Base-by-base conservation (phyloP, 148 eudicot species). In the Camellia sinensis region DNA sequence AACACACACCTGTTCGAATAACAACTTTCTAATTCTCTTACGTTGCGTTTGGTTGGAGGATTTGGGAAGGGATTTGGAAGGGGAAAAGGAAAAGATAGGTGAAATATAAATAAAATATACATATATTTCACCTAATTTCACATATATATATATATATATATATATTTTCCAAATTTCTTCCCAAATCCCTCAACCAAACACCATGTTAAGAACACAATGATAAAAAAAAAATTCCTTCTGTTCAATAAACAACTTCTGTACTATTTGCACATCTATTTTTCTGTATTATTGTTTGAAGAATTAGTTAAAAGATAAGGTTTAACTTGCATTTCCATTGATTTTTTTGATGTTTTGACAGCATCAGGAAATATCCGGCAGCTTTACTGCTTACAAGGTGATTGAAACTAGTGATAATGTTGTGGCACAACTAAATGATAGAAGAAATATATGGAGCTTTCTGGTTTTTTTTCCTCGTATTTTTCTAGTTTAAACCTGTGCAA, bases 311-410 rank as follows among this genome's bases (percentile, higher is more conserved):
- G n/a, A n/a, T n/a, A n/a, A n/a, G n/a, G n/a, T n/a, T n/a, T n/a
- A n/a, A n/a, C n/a, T n/a, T n/a, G n/a, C n/a, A n/a, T n/a, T n/a
- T n/a, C n/a, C n/a, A n/a, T n/a, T n/a, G n/a, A n/a, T 37, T 18
- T 65, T 41, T 52, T 40, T 2, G 5, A 48, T 79, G 54, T 57
- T 81, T 65, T 79, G 59, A 62, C 98, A 95, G 98, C 96, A 74
- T 91, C 98, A 52, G 98, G 98, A 80, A 95, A 93, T 83, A 80
- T 95, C 67, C 90, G 98, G 75, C 98, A 95, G 80, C 89, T 95
- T 37, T 93, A 93, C 79, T 95, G 92, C 88, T 80, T 90, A 80
- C 97, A 91, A 75, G 90, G 94, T 3, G 98, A 95, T 37, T 92
- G 44, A 82, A 56, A 45, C 59, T 15, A 18, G 56, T 67, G 69